Percentiles rank a stretch among this genome's conserved stretches.
Conservation (phyloP, 2,329 filamentous ascomycete species). For the Sclerotinia sclerotiorum region DNA sequence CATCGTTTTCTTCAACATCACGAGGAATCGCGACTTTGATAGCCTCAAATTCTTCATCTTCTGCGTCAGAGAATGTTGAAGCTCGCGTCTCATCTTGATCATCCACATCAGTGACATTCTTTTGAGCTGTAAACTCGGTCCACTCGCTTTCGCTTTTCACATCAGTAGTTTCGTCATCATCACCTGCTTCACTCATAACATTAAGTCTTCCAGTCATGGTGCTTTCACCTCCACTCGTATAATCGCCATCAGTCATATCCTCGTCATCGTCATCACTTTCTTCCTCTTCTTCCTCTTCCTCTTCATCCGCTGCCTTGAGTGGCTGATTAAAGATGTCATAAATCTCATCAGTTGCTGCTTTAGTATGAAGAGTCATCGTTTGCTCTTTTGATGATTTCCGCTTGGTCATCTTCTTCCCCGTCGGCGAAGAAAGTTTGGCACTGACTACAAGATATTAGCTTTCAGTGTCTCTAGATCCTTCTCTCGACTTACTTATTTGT, state of each 20-base stretch:
- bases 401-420: slow-evolving; percentile 78
- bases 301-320: slow-evolving; percentile 46
- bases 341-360: slow-evolving; percentile 93
- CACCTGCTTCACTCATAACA: slow-evolving; percentile 61
- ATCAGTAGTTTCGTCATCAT: slow-evolving; percentile 55
- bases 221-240: slow-evolving; percentile 83
- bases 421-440: slow-evolving; percentile 87
- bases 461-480: neutral
- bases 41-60: slow-evolving; percentile 40
- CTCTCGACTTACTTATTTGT: slow-evolving; percentile 73
- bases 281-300: slow-evolving; percentile 39
- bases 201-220: slow-evolving; percentile 74
- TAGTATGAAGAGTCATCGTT: slow-evolving; percentile 98
- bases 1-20: slow-evolving; percentile 40
- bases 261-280: slow-evolving; percentile 63
- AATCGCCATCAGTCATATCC: slow-evolving; percentile 66
- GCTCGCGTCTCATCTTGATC: slow-evolving; percentile 44
- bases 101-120: slow-evolving; percentile 59
- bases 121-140: slow-evolving; percentile 81
- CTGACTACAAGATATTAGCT: slow-evolving; percentile 63
- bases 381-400: slow-evolving; percentile 65
- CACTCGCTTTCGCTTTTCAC: slow-evolving; percentile 73
- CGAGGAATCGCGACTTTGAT: slow-evolving; percentile 40
- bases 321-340: slow-evolving; percentile 97
- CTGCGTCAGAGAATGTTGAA: slow-evolving; percentile 43